Evolutionary conservation across 176 grass and related monocot genomes (phyloP).

Genomic region (Oryza punctata): DNA sequence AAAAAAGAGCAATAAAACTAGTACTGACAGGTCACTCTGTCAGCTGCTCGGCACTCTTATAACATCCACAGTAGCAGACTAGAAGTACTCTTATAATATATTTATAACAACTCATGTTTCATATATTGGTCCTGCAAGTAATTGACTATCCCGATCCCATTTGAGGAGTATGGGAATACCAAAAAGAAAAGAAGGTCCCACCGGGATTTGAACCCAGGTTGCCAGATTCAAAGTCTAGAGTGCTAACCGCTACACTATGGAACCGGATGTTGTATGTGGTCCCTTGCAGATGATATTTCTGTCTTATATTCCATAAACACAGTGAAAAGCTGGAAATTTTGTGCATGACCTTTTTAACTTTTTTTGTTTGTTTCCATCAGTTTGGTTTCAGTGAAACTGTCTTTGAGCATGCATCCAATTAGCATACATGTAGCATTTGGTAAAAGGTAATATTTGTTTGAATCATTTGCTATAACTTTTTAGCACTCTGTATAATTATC

Average conservation of each 20-base stretch:
- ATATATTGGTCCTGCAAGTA: neutral
- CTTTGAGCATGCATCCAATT: neutral
- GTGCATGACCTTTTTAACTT: neutral
- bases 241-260: constrained; percentile 92
- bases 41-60: too few relatives aligned
- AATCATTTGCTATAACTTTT: too few relatives aligned
- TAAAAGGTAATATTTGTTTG: too few relatives aligned
- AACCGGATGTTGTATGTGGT: constrained; percentile 15
- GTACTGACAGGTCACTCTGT: too few relatives aligned
- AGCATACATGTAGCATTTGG: too few relatives aligned
- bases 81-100: too few relatives aligned
- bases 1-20: too few relatives aligned
- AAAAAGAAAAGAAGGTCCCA: constrained; percentile 45
- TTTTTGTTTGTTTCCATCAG: neutral
- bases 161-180: neutral
- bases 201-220: constrained; percentile 90
- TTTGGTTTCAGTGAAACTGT: neutral
- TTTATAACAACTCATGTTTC: neutral
- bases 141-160: neutral
- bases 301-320: neutral
- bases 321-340: neutral
- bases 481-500: too few relatives aligned
- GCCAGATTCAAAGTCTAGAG: constrained; percentile 94
- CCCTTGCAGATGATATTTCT: neutral
- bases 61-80: too few relatives aligned